These are phyloP conservation scores for Ganoderma boninense DNA, from an alignment of 1,284 basidiomycete genomes.

Conservation along the genomic window DNA sequence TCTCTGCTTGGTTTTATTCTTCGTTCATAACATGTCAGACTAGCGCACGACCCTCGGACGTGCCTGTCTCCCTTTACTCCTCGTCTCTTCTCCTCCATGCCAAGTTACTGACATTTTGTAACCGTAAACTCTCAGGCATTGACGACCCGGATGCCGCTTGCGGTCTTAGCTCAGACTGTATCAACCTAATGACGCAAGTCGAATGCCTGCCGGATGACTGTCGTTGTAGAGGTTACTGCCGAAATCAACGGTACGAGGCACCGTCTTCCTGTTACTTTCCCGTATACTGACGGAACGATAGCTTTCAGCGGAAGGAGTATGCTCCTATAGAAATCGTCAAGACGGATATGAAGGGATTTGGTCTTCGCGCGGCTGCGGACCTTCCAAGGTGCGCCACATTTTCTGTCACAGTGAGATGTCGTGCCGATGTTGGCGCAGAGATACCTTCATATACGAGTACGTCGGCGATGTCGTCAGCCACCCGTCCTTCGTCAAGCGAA, in stretches of 20 bases:
- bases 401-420: not conserved
- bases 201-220: slow-evolving; percentile 94
- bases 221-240: slow-evolving; percentile 83
- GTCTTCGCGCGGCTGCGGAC: slow-evolving; percentile 80
- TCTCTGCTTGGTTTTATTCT: not conserved
- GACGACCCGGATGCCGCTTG: slow-evolving; percentile 78
- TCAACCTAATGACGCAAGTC: slow-evolving; percentile 97
- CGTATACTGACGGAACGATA: slow-evolving; percentile 43
- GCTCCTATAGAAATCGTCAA: slow-evolving; percentile 90
- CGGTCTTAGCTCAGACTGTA: slow-evolving; percentile 92
- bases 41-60: no score
- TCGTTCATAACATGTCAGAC: not conserved
- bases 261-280: not conserved
- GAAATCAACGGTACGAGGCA: slow-evolving; percentile 86
- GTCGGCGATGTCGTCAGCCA: slow-evolving; percentile 96
- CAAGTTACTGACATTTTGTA: slow-evolving; percentile 25
- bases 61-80: not conserved
- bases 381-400: slow-evolving; percentile 73
- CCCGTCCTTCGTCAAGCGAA: slow-evolving; percentile 89
- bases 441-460: slow-evolving; percentile 97
- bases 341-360: slow-evolving; percentile 97
- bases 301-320: slow-evolving; percentile 90
- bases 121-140: not conserved
- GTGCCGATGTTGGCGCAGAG: slow-evolving; percentile 55
- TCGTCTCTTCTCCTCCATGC: not conserved